Evolutionary conservation across 108 stramenopile genomes (phyloP).

Genomic region (Heterococcus sp.): DNA sequence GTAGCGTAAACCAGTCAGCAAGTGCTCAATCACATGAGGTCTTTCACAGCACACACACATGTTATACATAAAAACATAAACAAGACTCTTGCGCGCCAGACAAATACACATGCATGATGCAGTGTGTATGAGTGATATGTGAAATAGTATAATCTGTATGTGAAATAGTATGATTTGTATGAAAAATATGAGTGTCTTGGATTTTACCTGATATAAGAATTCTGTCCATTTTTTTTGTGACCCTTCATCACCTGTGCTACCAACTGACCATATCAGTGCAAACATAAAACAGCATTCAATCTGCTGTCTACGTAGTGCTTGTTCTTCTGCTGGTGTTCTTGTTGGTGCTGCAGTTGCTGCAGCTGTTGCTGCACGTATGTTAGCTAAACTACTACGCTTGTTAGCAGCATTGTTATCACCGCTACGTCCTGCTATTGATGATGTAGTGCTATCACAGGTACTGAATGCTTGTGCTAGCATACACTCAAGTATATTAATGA

Average conservation of each 20-base stretch:
- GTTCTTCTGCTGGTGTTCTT: not conserved
- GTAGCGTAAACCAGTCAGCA: too few relatives aligned
- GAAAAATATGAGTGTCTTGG: not conserved
- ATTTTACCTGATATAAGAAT: constrained; percentile 3
- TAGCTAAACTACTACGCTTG: not conserved
- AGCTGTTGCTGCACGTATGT: not conserved
- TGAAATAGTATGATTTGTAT: not conserved
- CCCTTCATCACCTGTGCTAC: constrained; percentile 43
- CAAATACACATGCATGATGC: not conserved
- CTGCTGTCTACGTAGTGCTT: not conserved
- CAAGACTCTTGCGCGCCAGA: too few relatives aligned
- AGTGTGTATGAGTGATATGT: not conserved
- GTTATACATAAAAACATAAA: too few relatives aligned
- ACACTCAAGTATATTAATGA: constrained; percentile 58
- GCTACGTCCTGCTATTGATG: not conserved
- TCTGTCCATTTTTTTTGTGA: constrained; percentile 42
- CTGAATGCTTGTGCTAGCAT: constrained; percentile 10
- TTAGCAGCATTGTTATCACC: not conserved
- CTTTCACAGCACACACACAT: too few relatives aligned
- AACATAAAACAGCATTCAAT: constrained; percentile 62
- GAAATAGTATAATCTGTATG: not conserved
- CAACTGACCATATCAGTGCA: constrained; percentile 56
- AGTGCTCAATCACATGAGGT: too few relatives aligned
- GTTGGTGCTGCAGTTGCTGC: not conserved
- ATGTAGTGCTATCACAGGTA: not conserved